Conservation (phyloP, 768 basidiomycete genomes). For the Lactarius indigo region DNA sequence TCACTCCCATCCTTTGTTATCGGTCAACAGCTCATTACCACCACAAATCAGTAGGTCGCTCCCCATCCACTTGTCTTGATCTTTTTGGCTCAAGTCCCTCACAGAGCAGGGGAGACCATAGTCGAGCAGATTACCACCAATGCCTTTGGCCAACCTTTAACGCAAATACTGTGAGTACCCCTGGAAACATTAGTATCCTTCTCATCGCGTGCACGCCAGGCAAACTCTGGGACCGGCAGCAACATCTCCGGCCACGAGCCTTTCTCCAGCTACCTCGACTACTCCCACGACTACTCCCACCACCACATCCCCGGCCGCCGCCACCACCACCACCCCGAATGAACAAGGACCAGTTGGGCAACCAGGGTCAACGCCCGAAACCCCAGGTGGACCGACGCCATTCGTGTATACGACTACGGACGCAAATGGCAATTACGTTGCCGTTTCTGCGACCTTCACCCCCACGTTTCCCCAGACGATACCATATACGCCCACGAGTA, state of each 20-base stretch:
- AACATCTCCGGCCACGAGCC: conserved; percentile 19
- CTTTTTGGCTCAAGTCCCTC: conserved; percentile 8
- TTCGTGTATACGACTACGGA: conserved; percentile 37
- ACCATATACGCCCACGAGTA: conserved; percentile 22
- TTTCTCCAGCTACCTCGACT: conserved; percentile 26
- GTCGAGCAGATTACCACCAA: conserved; percentile 47
- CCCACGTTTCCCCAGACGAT: conserved; percentile 32
- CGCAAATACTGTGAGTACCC: conserved; percentile 41
- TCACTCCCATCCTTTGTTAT: conserved; percentile 27
- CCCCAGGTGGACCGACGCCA: conserved; percentile 27
- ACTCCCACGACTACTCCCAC: conserved; percentile 31
- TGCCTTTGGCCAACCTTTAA: conserved; percentile 39
- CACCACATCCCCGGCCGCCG: conserved; percentile 24
- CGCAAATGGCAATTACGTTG: conserved; percentile 30
- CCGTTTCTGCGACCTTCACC: conserved; percentile 33
- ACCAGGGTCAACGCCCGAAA: conserved; percentile 37
- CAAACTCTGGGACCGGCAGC: conserved; percentile 21
- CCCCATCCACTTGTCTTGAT: conserved; percentile 8
- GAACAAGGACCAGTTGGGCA: conserved; percentile 55
- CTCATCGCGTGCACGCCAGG: conserved; percentile 12
- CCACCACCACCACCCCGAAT: conserved; percentile 18
- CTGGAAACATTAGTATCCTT: background rate
- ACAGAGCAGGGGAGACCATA: conserved; percentile 48
- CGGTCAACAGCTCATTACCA: conserved; percentile 44
- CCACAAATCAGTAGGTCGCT: conserved; percentile 44